Evolutionary conservation across 1,139 yeast genomes (phyloP), one percentile per base, ranked within the genome.

Genomic region (Nakaseomyces delphensis): DNA sequence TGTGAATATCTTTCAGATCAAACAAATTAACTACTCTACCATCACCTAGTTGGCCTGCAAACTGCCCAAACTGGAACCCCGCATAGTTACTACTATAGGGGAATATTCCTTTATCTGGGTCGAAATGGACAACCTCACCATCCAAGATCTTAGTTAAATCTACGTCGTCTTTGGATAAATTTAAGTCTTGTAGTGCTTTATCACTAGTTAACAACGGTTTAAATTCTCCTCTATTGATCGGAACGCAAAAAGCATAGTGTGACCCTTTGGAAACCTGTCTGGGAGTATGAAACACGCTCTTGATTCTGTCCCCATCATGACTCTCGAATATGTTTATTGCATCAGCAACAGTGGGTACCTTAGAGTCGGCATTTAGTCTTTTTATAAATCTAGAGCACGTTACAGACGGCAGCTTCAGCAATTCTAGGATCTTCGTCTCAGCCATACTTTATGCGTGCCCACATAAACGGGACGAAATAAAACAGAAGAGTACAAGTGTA

Each of bases 21-120:
- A 89, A 87, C 39, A 91, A 65, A 55, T 83, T 85, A 7, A 79
- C 73, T 2, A 87, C 96, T 48, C 98, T 68, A 0, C 98, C 98
- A 60, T 91, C 98, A 3, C 98, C 98, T 49, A 91, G 67, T 62
- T 91, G 98, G 1, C 97, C 97, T 0, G 97, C 96, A 77, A 91
- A 91, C 52, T 75, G 78, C 3, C 98, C 97, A 67, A 91, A 91
- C 59, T 91, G 98, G 72, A 83, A 86, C 1, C 98, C 98, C 1
- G 97, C 95, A 61, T 91, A 91, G 0, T 93, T 85, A 60, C 83
- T 89, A 6, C 96, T 77, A 64, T 83, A 89, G 0, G 97, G 97
- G 53, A 77, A 76, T 0, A 83, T 74, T n/a, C 65, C 67, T 1
- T 64, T 44, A 11, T 36, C 36, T 23, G 45, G 62, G 28, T 67